phyloP scores from a whole-genome alignment of 805 yeast genomes.

The Starmerella floricola region DNA sequence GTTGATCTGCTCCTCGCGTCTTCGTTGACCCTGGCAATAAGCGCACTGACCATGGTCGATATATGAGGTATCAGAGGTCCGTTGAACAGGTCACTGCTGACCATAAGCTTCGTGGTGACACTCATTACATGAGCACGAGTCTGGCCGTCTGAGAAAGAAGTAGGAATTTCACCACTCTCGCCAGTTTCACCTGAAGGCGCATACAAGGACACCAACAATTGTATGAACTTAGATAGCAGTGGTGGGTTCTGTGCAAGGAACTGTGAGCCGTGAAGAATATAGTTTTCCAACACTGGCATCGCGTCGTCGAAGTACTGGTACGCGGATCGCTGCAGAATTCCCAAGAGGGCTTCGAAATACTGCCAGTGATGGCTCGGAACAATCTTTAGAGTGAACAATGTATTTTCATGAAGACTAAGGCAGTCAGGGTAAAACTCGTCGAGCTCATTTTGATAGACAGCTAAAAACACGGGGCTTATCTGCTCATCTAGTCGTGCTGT shows the following conservation, averaged over 20 bases:
- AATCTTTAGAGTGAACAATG: slow-evolving; percentile 46
- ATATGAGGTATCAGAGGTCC: slow-evolving; percentile 16
- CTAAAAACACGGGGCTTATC: slow-evolving; percentile 55
- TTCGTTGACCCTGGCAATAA: slow-evolving; percentile 14
- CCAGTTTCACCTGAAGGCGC: slow-evolving; percentile 22
- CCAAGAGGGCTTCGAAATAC: slow-evolving; percentile 42
- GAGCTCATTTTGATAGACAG: slow-evolving; percentile 51
- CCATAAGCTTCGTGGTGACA: slow-evolving; percentile 48
- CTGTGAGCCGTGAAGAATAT: slow-evolving; percentile 47
- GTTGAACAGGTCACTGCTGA: slow-evolving; percentile 29
- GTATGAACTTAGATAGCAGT: slow-evolving; percentile 37
- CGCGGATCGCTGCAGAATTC: slow-evolving; percentile 32
- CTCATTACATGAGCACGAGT: slow-evolving; percentile 49
- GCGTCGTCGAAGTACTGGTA: slow-evolving; percentile 65
- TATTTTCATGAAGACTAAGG: slow-evolving; percentile 62
- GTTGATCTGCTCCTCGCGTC: slow-evolving; percentile 1
- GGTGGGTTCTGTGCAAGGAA: slow-evolving; percentile 33
- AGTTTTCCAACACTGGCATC: slow-evolving; percentile 61
- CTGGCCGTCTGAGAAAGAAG: slow-evolving; percentile 49
- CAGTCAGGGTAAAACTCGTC: slow-evolving; percentile 67
- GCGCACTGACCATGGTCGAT: slow-evolving; percentile 10
- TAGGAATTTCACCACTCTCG: slow-evolving; percentile 21
- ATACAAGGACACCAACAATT: slow-evolving; percentile 40
- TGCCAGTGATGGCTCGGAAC: slow-evolving; percentile 69
- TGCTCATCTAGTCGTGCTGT: slow-evolving; percentile 53